Percentiles rank a stretch among this genome's conserved stretches.
These are phyloP conservation scores for Colletotrichum tanaceti DNA, from an alignment of 2,329 filamentous ascomycete genomes.

Conservation along the genomic window DNA sequence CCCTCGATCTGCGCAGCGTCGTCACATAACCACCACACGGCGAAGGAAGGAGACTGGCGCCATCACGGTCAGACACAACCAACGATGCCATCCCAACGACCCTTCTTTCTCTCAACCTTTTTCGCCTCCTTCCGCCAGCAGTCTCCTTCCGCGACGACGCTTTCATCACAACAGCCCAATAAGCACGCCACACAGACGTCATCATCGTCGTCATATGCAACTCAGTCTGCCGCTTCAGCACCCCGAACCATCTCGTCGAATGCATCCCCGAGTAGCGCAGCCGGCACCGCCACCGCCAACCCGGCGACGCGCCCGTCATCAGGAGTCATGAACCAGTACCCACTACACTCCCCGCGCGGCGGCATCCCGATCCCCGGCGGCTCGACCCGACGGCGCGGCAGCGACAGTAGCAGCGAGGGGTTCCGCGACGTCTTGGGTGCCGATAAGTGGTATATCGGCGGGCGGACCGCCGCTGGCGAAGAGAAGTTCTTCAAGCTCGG, in stretches of 20 bases:
- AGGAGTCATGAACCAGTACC: slow-evolving; percentile 47
- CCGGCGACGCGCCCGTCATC: slow-evolving; percentile 40
- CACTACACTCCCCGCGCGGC: slow-evolving; percentile 45
- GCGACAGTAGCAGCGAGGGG: slow-evolving; percentile 80
- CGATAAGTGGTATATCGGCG: slow-evolving; percentile 87
- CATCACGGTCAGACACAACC: slow-evolving; percentile 1
- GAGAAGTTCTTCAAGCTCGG: slow-evolving; percentile 85
- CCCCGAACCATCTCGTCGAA: slow-evolving; percentile 39
- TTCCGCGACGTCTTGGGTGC: slow-evolving; percentile 78
- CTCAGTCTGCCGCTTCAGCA: slow-evolving; percentile 35
- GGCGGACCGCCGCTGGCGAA: slow-evolving; percentile 79
- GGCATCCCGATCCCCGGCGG: slow-evolving; percentile 55
- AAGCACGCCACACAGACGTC: slow-evolving; percentile 39
- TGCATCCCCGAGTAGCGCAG: slow-evolving; percentile 13
- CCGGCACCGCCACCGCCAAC: slow-evolving; percentile 7
- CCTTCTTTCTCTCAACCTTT: slow-evolving; percentile 68
- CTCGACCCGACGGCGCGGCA: slow-evolving; percentile 68
- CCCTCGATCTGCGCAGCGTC: neutral
- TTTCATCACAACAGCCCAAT: slow-evolving; percentile 39
- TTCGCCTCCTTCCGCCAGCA: slow-evolving; percentile 66
- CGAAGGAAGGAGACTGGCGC: slow-evolving; percentile 4
- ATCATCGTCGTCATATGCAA: slow-evolving; percentile 29
- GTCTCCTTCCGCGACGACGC: slow-evolving; percentile 45
- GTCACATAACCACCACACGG: slow-evolving; percentile 18
- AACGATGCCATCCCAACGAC: slow-evolving; percentile 64